Evolutionary conservation across 2,329 filamentous ascomycete species (phyloP).

Genomic region (Neodidymelliopsis sp.): DNA sequence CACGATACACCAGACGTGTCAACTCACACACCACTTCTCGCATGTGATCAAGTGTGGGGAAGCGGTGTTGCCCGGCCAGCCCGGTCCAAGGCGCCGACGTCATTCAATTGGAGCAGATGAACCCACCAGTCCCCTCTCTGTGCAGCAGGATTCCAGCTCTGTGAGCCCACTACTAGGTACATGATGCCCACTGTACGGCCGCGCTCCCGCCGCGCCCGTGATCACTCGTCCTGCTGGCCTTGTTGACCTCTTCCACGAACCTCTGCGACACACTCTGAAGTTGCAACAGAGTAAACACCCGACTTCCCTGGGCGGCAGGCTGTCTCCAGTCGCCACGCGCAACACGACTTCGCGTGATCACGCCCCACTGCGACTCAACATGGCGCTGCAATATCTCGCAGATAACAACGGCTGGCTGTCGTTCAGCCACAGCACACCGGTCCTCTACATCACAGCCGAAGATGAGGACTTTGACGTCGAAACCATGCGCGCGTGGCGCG

Average conservation of each 20-base stretch:
- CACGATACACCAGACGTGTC: too few relatives aligned
- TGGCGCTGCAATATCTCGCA: constrained; percentile 48
- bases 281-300: neutral
- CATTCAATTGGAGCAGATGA: constrained; percentile 1
- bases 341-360: constrained; percentile 2
- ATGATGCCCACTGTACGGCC: constrained; percentile 19
- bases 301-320: too few relatives aligned
- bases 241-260: too few relatives aligned
- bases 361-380: constrained; percentile 8
- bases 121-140: constrained; percentile 1
- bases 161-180: constrained; percentile 24
- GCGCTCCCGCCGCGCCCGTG: constrained; percentile 6
- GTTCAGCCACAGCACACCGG: constrained; percentile 52
- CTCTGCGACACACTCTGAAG: neutral
- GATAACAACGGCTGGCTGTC: constrained; percentile 49
- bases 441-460: constrained; percentile 60
- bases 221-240: too few relatives aligned
- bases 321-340: neutral
- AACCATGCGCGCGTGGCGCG: constrained; percentile 62
- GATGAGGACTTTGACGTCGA: constrained; percentile 64
- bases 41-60: too few relatives aligned
- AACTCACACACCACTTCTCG: too few relatives aligned
- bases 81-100: constrained; percentile 1
- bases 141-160: constrained; percentile 26
- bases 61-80: neutral